Evolutionary conservation across 352 stramenopile genomes (phyloP), one percentile per base, ranked within the genome.

Genomic region (Pythium utonaiense): DNA sequence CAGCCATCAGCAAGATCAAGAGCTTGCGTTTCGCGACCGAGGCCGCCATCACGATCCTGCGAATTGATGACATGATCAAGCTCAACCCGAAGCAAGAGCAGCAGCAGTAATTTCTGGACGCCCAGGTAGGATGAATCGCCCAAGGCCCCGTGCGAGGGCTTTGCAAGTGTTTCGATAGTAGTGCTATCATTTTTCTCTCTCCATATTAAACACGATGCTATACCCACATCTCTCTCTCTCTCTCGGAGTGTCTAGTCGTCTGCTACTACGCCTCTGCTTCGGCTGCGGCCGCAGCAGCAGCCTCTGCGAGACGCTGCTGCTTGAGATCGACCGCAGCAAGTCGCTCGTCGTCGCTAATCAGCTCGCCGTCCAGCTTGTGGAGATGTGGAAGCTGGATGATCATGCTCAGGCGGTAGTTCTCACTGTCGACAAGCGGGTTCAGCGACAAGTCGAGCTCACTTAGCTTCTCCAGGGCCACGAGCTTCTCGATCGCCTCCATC

Each of bases 1-100:
- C 98, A 19, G 97, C 98, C 56, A 99, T 99, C 66, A 99, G 93
- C 69, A 99, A 99, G 86, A 98, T 99, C 78, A 99, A 99, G 81
- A 98, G 88, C 72, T 78, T 99, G 62, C 86, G 97, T 66, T 99
- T 99, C 84, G 98, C 98, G 19, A 99, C 96, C 6, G 98, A 99
- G 66, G 97, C 97, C 33, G 97, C 97, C 45, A 99, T 99, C 79
- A 99, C 97, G 33, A 99, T 99, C 84, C 73, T 99, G 59, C 90
- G 98, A 75, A 99, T 99, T 76, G 98, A 99, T 83, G 97, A 99
- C 81, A 91, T 97, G 74, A 99, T 99, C 72, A 98, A 96, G 69
- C 80, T 99, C 54, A 96, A 96, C 80, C 85, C 83, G 30, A 94
- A 94, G 77, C 76, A 93, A 74, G 79, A 94, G 51, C 64, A 70